Base-by-base conservation (phyloP, 2,329 filamentous ascomycete species). In the Volutella citrinella region DNA sequence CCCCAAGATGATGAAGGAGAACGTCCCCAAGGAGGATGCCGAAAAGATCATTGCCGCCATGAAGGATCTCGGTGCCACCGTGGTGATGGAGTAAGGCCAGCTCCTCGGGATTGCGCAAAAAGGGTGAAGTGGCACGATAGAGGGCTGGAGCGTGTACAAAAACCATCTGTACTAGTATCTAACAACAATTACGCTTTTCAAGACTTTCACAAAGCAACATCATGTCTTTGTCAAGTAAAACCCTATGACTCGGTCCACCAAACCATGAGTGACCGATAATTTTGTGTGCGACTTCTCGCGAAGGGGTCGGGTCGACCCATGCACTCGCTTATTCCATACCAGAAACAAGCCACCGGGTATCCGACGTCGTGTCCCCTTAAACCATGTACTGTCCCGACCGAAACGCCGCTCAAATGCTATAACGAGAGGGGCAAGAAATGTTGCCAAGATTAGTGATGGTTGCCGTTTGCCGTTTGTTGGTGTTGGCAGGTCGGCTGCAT, bases 1-100 rank as follows among this genome's bases (percentile, higher is more conserved):
- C 52, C 93, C 93, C 47, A 99, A 99, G 84, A 72, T 87, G 66
- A 87, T 99, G 87, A 97, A 97, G 82, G 93, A 99, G 71, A 90
- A 86, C 32, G 89, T 98, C 51, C 86, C 91, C 46, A 99, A 98
- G 80, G 93, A 99, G 60, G 94, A 99, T 65, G 89, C 88, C 7
- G 91, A 97, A 78, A 98, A 98, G 83, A 96, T 98, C 59, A 80
- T 98, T 40, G 87, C 87, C 65, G 82, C 87, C 25, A 77, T 99
- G 74, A 97, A 97, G 80, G 90, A 78, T 50, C 72, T 99, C 43
- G 93, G 93, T 48, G 93, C 84, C 46, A 88, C 86, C 48, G 91
- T 87, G 42, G 70, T 78, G 46, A 93, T 98, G 87, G 93, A 98
- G 65, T 97, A 87, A 71, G 55, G 30, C 18, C 26, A 30, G 34